Evolutionary conservation across 257 asterid genomes (phyloP), one percentile per base, ranked within the genome.

Genomic region (Plectranthus barbatus): DNA sequence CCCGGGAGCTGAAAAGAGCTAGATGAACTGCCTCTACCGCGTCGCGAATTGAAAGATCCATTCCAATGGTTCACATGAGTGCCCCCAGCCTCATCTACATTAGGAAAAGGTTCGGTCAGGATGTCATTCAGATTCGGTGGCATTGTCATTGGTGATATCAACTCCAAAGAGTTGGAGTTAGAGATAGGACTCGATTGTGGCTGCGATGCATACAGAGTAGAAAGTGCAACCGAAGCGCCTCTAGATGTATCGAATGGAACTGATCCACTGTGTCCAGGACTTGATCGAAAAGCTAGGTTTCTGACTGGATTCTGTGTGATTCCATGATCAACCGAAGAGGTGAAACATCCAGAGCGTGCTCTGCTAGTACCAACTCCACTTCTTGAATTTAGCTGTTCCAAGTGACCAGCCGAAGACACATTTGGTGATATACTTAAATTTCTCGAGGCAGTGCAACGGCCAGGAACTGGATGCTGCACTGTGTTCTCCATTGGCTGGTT

Each of bases 21-120:
- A 6, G 88, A 68, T 14, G 83, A 83, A 69, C 80, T 63, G 57
- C 83, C n/a, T n/a, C n/a, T n/a, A n/a, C n/a, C 82, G 42, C 71
- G 74, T 63, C 71, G 68, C 19, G 83, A 41, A 56, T 74, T 53
- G 33, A 56, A 68, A 70, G 90, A 69, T 55, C 77, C 85, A 55
- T 66, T 69, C 85, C 87, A 76, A 66, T 84, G 76, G 69, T 62
- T 61, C 1, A 80, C 50, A 72, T 50, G 74, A 64, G 72, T 62
- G 37, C 61, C 68, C 69, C 83, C 69, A 54, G 70, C 60, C 60
- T 82, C 92, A 56, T 82, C 69, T 66, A 42, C 64, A 60, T 62
- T 63, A 60, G 11, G 33, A 50, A 66, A 80, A 53, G 90, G 66
- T 67, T 74, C 93, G 19, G 29, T 79, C 9, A 62, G 64, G 18